Evolutionary conservation across 2,329 filamentous ascomycete genomes (phyloP).

Genomic region (Aureobasidium sp.): DNA sequence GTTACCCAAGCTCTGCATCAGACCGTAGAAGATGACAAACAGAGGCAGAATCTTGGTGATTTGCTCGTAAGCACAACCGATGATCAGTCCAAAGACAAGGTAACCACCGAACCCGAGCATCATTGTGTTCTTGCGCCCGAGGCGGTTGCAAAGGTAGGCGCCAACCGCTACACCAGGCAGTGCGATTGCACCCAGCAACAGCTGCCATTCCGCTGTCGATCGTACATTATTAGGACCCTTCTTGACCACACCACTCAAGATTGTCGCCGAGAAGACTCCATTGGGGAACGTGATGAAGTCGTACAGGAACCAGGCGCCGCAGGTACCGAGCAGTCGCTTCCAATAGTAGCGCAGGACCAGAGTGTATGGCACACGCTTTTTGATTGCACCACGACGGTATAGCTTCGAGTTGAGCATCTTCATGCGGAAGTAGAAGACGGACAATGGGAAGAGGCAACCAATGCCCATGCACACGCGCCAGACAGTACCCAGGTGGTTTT

Average conservation of each 20-base stretch:
- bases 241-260: slow-evolving; percentile 29
- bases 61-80: slow-evolving; percentile 43
- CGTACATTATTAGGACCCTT: neutral
- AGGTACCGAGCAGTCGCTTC: slow-evolving; percentile 48
- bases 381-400: slow-evolving; percentile 49
- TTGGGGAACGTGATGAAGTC: slow-evolving; percentile 45
- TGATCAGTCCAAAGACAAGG: slow-evolving; percentile 46
- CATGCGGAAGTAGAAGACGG: slow-evolving; percentile 51
- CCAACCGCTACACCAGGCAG: slow-evolving; percentile 47
- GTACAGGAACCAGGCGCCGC: slow-evolving; percentile 51
- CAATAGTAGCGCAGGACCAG: slow-evolving; percentile 50
- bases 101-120: slow-evolving; percentile 45
- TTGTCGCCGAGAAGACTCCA: slow-evolving; percentile 41
- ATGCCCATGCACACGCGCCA: slow-evolving; percentile 47
- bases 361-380: slow-evolving; percentile 43
- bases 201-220: slow-evolving; percentile 33
- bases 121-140: slow-evolving; percentile 46
- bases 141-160: slow-evolving; percentile 40
- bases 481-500: slow-evolving; percentile 37
- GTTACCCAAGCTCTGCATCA: slow-evolving; percentile 46
- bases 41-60: slow-evolving; percentile 42
- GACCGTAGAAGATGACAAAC: slow-evolving; percentile 48
- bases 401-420: slow-evolving; percentile 48
- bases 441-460: slow-evolving; percentile 44
- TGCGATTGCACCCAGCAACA: slow-evolving; percentile 40